A percentile compares a stretch with the other conserved stretches of the same genome.
phyloP scores from a whole-genome alignment of 2,329 filamentous ascomycete genomes.

The Fusarium sp. region DNA sequence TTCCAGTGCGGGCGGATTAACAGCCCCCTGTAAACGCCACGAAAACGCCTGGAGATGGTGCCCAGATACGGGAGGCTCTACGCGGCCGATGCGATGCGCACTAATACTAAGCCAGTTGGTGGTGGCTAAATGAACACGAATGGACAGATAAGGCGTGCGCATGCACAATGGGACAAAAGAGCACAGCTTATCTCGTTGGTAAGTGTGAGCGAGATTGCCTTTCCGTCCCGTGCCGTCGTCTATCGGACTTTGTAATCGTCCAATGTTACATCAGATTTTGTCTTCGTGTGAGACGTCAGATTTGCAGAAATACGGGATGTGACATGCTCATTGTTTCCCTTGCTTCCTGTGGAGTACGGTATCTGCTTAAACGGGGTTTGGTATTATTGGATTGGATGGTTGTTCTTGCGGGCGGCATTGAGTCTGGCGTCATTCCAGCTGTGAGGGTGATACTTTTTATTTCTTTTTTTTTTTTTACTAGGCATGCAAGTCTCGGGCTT shows the following conservation, averaged over 20 bases:
- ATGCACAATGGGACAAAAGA: background rate
- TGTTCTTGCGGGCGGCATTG: background rate
- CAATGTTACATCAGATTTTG: background rate
- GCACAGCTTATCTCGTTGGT: background rate
- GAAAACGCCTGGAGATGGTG: background rate
- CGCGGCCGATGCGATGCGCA: background rate
- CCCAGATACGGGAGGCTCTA: background rate
- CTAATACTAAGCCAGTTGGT: background rate
- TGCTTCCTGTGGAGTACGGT: background rate
- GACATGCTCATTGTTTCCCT: constrained; percentile 5
- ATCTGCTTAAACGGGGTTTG: background rate
- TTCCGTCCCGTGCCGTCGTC: constrained; percentile 6
- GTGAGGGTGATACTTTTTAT: background rate
- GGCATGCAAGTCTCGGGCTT: constrained; percentile 33
- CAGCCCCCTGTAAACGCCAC: background rate
- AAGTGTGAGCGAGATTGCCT: background rate
- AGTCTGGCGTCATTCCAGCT: constrained; percentile 19
- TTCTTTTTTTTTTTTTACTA: background rate
- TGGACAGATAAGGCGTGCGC: background rate
- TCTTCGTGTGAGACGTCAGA: background rate
- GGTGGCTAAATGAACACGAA: background rate
- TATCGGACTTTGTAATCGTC: background rate
- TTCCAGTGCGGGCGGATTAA: background rate
- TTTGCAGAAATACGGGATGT: background rate
- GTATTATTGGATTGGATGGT: background rate